A percentile compares a stretch with the other conserved stretches of the same genome.
Evolutionary conservation across 2,329 filamentous ascomycete genomes (phyloP).

Genomic region (Xylaria multiplex): DNA sequence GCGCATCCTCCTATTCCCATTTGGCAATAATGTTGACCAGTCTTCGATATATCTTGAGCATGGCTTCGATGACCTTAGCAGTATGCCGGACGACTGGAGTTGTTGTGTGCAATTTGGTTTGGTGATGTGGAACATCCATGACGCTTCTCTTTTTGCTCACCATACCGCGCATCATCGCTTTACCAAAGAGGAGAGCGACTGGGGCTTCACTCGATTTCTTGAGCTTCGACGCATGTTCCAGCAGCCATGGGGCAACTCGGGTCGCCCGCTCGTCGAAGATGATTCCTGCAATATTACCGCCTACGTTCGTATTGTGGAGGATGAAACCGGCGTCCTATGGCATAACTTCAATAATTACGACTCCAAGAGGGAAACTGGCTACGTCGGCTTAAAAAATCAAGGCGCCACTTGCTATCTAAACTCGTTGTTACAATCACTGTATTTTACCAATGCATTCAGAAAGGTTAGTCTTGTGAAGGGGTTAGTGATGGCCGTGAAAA

Average conservation of each 20-base stretch:
- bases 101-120: slow-evolving; percentile 96
- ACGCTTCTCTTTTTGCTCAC: slow-evolving; percentile 85
- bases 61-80: slow-evolving; percentile 78
- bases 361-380: slow-evolving; percentile 98
- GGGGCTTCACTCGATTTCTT: slow-evolving; percentile 97
- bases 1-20: slow-evolving; percentile 95
- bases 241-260: slow-evolving; percentile 74
- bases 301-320: slow-evolving; percentile 83
- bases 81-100: slow-evolving; percentile 91
- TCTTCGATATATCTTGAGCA: slow-evolving; percentile 97
- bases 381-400: slow-evolving; percentile 95
- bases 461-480: slow-evolving; percentile 66
- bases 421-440: slow-evolving; percentile 83
- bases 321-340: slow-evolving; percentile 89
- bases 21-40: slow-evolving; percentile 92
- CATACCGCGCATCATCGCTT: slow-evolving; percentile 93
- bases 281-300: slow-evolving; percentile 83
- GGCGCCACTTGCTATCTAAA: slow-evolving; percentile 92
- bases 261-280: slow-evolving; percentile 78
- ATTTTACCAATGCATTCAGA: slow-evolving; percentile 91
- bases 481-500: slow-evolving; percentile 4
- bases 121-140: slow-evolving; percentile 92
- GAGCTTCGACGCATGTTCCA: slow-evolving; percentile 89
- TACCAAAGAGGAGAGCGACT: slow-evolving; percentile 94
- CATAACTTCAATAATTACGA: slow-evolving; percentile 95